Base-by-base conservation (phyloP, 2,329 filamentous ascomycete species). In the Claviceps sp. region DNA sequence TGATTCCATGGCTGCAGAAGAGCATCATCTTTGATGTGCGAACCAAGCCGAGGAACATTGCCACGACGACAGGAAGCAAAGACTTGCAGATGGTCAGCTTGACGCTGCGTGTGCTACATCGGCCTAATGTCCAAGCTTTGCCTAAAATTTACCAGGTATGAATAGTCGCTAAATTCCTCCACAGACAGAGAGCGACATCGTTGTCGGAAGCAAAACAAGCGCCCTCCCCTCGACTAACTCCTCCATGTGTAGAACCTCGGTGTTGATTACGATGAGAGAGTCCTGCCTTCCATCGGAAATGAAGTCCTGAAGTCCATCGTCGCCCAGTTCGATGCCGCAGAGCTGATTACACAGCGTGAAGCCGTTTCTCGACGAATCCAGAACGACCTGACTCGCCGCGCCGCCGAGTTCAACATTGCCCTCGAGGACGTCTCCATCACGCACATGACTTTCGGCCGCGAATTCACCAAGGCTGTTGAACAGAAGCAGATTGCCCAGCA, bases 401-500 rank as follows among this genome's bases (percentile, higher is more conserved):
- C 93, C 47, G 75, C 84, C 64, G 93, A 98, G 71, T 98, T 98
- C 82, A 95, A 98, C 78, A 98, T 98, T 66, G 88, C 89, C 29
- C 87, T 98, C 50, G 93, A 98, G 73, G 93, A 98, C 66, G 93
- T 98, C 54, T 95, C 88, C 66, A 98, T 98, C 71, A 98, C 93
- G 55, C 93, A 98, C 79, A 98, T 98, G 93, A 98, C 93, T 50
- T 98, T 98, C 68, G 93, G 93, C 61, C 91, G 91, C 71, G 93
- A 98, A 72, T 98, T 98, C 78, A 98, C 93, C 55, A 87, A 88
- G 71, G 93, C 93, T 58, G 93, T 98, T 63, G 93, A 98, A 76
- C 93, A 98, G 81, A 98, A 98, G 83, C 93, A 98, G 78, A 98
- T 98, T 69, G 93, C 93, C 52, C 93, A 98, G 75, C 93, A 98